Conservation (phyloP, 2,329 filamentous ascomycete species). For the Aspergillus glaucus region DNA sequence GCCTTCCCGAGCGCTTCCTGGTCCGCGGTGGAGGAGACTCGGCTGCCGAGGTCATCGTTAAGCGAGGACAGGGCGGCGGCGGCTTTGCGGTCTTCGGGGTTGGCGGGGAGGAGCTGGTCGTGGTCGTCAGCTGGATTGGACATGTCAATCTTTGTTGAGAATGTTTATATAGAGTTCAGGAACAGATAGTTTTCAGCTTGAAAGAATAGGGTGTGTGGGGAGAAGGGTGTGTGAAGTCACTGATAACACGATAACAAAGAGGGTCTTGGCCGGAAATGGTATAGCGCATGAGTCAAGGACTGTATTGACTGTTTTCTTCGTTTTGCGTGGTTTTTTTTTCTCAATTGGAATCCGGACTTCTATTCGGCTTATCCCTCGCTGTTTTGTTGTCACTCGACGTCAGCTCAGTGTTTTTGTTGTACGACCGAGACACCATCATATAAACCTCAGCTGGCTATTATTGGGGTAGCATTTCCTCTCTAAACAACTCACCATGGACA, state of each 20-base stretch:
- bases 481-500: constrained; percentile 4
- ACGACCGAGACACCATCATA: too few species aligned
- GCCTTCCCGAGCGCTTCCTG: constrained; percentile 46
- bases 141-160: constrained; percentile 20
- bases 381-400: too few species aligned
- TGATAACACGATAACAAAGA: neutral
- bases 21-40: constrained; percentile 32
- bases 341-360: neutral
- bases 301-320: neutral
- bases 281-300: neutral
- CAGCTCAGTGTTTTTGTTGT: too few species aligned
- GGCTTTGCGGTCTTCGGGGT: constrained; percentile 46
- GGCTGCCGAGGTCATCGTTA: constrained; percentile 35
- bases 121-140: constrained; percentile 35
- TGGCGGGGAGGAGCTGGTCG: constrained; percentile 32
- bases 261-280: neutral
- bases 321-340: neutral
- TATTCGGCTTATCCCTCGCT: too few species aligned
- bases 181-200: neutral
- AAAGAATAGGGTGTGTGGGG: neutral
- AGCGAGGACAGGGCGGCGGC: constrained; percentile 45
- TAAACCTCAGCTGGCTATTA: too few species aligned
- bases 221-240: neutral
- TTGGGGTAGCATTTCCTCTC: neutral
- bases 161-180: constrained; percentile 1